Conservation (phyloP, 345 rosid genomes). For the Sisymbrium irio region DNA sequence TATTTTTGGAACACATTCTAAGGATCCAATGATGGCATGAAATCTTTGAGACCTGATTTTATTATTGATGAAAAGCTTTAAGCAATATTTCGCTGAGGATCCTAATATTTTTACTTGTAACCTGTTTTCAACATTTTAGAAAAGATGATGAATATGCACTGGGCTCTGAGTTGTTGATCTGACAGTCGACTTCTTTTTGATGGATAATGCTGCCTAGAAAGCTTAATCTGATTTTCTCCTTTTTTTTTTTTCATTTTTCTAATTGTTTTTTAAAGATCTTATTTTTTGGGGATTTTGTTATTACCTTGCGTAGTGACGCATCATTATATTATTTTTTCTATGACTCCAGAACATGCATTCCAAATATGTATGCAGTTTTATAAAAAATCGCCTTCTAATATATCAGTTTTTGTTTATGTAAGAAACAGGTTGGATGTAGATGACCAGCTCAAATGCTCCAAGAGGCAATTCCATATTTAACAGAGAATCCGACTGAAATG, state of each 20-base stretch:
- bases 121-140: background rate
- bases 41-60: slow-evolving; percentile 41
- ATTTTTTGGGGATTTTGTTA: too few relatives aligned
- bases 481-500: too few relatives aligned
- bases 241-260: background rate
- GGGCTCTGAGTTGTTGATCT: slow-evolving; percentile 39
- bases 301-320: too few relatives aligned
- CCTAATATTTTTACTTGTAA: background rate
- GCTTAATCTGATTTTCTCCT: slow-evolving; percentile 31
- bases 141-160: slow-evolving; percentile 41
- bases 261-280: too few relatives aligned
- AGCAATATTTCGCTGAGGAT: slow-evolving; percentile 33
- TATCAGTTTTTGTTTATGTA: too few relatives aligned
- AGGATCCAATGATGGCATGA: slow-evolving; percentile 37
- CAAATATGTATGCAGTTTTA: too few relatives aligned
- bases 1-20: background rate
- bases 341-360: too few relatives aligned
- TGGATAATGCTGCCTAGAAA: slow-evolving; percentile 40
- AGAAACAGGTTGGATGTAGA: too few relatives aligned
- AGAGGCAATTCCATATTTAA: too few relatives aligned
- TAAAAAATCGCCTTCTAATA: too few relatives aligned
- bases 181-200: slow-evolving; percentile 34
- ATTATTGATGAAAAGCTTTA: slow-evolving; percentile 30
- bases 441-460: too few relatives aligned
- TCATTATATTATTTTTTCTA: too few relatives aligned